Evolutionary conservation across 306 rosid species (phyloP).

Genomic region (Ormosia semicastrata): DNA sequence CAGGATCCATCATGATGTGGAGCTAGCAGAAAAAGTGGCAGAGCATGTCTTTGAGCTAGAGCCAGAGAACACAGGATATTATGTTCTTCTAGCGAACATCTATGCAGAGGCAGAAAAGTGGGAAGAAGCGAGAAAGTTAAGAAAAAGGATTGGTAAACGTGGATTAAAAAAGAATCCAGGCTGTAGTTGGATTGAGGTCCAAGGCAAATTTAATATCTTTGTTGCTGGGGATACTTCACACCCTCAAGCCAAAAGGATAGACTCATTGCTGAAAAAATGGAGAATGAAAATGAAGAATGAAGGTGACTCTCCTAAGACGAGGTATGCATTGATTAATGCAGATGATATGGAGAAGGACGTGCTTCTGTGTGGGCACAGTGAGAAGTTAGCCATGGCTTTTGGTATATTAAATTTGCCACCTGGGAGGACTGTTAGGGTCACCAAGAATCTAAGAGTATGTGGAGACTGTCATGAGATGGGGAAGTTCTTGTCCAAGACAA

Average conservation of each 20-base stretch:
- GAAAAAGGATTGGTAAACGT: neutral
- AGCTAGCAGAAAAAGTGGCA: slow-evolving; percentile 40
- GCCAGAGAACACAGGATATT: slow-evolving; percentile 68
- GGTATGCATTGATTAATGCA: slow-evolving; percentile 55
- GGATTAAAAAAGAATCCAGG: slow-evolving; percentile 33
- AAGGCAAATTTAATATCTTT: slow-evolving; percentile 38
- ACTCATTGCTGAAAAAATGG: slow-evolving; percentile 40
- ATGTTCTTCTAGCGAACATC: slow-evolving; percentile 60
- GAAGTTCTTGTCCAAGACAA: slow-evolving; percentile 32
- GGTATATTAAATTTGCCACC: slow-evolving; percentile 34
- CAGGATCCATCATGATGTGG: slow-evolving; percentile 44
- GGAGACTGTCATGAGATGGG: slow-evolving; percentile 38
- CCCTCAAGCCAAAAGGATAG: slow-evolving; percentile 55
- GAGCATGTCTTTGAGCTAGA: slow-evolving; percentile 49
- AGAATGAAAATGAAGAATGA: slow-evolving; percentile 54
- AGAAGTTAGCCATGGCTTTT: slow-evolving; percentile 70
- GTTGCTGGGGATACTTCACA: slow-evolving; percentile 57
- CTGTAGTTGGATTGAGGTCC: slow-evolving; percentile 32
- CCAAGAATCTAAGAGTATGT: slow-evolving; percentile 38
- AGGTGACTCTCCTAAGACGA: slow-evolving; percentile 49
- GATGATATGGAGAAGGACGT: slow-evolving; percentile 67
- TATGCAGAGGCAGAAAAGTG: slow-evolving; percentile 72
- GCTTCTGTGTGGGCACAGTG: slow-evolving; percentile 69
- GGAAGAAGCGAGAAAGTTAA: slow-evolving; percentile 58
- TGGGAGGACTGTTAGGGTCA: slow-evolving; percentile 30